Evolutionary conservation across 208 protist species (phyloP).

Genomic region (Porcisia deanei): DNA sequence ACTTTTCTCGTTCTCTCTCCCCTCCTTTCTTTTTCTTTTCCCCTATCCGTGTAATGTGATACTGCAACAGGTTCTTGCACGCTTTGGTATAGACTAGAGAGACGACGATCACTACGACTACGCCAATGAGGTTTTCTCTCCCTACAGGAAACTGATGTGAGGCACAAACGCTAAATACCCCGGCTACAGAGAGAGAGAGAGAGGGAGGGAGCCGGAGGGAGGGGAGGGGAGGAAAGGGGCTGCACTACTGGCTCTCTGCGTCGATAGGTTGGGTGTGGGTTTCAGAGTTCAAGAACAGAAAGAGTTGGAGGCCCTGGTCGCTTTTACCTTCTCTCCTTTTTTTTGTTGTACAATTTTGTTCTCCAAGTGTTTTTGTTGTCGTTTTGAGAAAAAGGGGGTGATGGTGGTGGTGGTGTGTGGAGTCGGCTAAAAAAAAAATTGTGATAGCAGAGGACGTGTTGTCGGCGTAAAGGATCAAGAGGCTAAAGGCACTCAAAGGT

Average conservation of each 20-base stretch:
- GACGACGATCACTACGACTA: background rate
- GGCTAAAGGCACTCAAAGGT: background rate
- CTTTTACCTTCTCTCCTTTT: background rate
- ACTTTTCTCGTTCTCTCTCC: background rate
- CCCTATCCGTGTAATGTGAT: background rate
- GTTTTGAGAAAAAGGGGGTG: too few species aligned
- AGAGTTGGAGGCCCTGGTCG: background rate
- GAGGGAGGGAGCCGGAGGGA: background rate
- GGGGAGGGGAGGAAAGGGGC: background rate
- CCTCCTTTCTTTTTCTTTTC: too few species aligned
- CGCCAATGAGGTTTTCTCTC: background rate
- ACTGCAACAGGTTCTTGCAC: background rate
- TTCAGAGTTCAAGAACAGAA: too few species aligned
- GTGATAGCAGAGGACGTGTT: background rate
- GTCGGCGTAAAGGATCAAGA: background rate
- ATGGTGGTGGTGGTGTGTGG: background rate
- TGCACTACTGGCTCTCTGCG: background rate
- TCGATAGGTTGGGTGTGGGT: too few species aligned
- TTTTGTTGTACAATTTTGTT: too few species aligned
- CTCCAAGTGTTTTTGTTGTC: too few species aligned
- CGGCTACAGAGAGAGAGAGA: background rate
- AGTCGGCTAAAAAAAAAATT: too few species aligned
- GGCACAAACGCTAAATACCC: background rate
- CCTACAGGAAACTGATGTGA: background rate
- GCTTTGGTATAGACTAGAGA: background rate